Conservation (phyloP, 345 rosid genomes). For the Melaleuca quinquenervia region DNA sequence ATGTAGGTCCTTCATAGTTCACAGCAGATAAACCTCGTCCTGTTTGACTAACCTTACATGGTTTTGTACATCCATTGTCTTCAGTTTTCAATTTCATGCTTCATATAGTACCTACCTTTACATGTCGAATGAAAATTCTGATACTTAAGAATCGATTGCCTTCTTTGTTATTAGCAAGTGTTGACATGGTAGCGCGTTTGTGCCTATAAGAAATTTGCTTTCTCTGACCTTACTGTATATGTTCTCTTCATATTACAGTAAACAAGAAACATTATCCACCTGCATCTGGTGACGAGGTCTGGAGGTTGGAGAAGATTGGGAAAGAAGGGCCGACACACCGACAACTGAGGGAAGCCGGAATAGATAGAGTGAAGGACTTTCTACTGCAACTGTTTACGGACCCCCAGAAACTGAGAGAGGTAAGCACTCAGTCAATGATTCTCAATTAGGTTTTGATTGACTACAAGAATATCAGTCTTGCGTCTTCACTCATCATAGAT, state of each 20-base stretch:
- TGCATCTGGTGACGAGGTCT: constrained; percentile 59
- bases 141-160: neutral
- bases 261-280: constrained; percentile 86
- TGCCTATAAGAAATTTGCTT: neutral
- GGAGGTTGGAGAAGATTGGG: constrained; percentile 88
- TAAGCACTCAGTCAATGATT: neutral
- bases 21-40: neutral
- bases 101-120: neutral
- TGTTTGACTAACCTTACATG: neutral
- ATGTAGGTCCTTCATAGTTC: neutral
- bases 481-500: neutral
- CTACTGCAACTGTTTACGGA: constrained; percentile 52
- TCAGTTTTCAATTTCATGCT: neutral
- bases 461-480: fast-evolving
- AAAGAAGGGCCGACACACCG: constrained; percentile 70
- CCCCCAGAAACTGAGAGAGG: neutral
- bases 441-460: neutral
- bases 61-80: neutral
- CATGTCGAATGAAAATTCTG: no score
- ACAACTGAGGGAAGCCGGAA: constrained; percentile 59
- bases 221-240: no score
- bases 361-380: constrained; percentile 58
- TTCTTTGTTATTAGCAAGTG: neutral
- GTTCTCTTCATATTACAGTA: constrained; percentile 17
- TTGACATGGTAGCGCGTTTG: neutral